These are phyloP conservation scores for Phytopythium vexans DNA, from an alignment of 352 stramenopile species.

Conservation along the genomic window DNA sequence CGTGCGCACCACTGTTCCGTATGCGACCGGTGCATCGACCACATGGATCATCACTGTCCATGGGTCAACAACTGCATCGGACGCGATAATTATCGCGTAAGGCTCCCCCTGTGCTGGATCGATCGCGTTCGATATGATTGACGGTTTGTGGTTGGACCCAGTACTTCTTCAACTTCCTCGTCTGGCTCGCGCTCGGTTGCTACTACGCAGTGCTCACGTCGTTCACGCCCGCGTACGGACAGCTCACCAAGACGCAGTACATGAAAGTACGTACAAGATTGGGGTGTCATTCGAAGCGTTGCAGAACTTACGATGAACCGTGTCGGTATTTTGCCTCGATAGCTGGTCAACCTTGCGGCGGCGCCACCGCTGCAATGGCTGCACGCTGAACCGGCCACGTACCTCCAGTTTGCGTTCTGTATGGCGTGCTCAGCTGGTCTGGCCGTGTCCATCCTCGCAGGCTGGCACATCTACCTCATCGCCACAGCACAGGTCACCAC, in stretches of 20 bases:
- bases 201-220: slow-evolving; percentile 58
- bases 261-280: slow-evolving; percentile 33
- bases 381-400: slow-evolving; percentile 20
- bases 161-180: slow-evolving; percentile 79
- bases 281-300: no score
- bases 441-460: slow-evolving; percentile 57
- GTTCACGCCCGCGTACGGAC: slow-evolving; percentile 50
- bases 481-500: slow-evolving; percentile 63
- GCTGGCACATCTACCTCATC: slow-evolving; percentile 73
- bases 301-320: no score
- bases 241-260: slow-evolving; percentile 50
- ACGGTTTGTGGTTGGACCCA: slow-evolving; percentile 8
- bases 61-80: slow-evolving; percentile 98
- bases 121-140: not conserved
- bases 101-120: slow-evolving; percentile 1
- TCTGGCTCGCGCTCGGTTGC: slow-evolving; percentile 58
- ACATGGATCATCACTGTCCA: slow-evolving; percentile 98
- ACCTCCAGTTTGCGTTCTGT: slow-evolving; percentile 67
- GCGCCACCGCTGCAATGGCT: slow-evolving; percentile 10
- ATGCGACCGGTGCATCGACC: slow-evolving; percentile 89
- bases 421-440: slow-evolving; percentile 58
- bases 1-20: slow-evolving; percentile 74
- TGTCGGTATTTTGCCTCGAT: no score
- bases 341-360: slow-evolving; percentile 29
- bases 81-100: slow-evolving; percentile 93